Base-by-base conservation (phyloP, 495 filamentous ascomycete species). In the Staphylotrichum tortipilum region DNA sequence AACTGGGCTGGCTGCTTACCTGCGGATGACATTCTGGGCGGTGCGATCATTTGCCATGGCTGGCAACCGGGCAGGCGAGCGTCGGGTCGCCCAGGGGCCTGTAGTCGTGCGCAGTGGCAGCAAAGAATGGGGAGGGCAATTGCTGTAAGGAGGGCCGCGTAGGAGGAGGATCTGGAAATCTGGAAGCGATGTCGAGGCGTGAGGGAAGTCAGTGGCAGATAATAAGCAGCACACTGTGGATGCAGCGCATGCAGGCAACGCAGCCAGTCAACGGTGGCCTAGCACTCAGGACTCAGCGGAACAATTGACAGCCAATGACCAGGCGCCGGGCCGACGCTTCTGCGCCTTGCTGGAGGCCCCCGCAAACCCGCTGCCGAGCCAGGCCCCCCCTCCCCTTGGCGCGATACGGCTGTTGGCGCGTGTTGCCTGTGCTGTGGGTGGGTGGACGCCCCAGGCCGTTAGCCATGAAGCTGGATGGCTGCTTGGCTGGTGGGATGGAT, bases 1-100 rank as follows among this genome's bases (percentile, higher is more conserved):
- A n/a, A n/a, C n/a, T n/a, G n/a, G n/a, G n/a, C n/a, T n/a, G n/a
- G n/a, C 19, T 28, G 47, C 60, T 51, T 55, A 64, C 61, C 63
- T 64, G 59, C 61, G 61, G 52, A 64, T 66, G 42, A 62, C 63
- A 54, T 64, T 63, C 39, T 55, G 51, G 52, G 56, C 37, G 51
- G 51, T 58, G 60, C 35, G 52, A 49, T 50, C 38, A 44, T 38
- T 58, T 40, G 59, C 59, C 63, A 64, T 66, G 56, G 43, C 50
- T 35, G 53, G 53, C 53, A 56, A 55, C 41, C 23, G 15, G 17
- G 12, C 35, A 45, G 49, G 44, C 9, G 53, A 44, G 43, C 53
- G 53, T 42, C 31, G 30, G 21, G 39, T 50, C 53, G 53, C 53
- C 43, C 47, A 15, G 12, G 15, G 29, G 35, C 47, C 53, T 55